Conservation (phyloP, 352 stramenopile species). For the Globisporangium radiosum region DNA sequence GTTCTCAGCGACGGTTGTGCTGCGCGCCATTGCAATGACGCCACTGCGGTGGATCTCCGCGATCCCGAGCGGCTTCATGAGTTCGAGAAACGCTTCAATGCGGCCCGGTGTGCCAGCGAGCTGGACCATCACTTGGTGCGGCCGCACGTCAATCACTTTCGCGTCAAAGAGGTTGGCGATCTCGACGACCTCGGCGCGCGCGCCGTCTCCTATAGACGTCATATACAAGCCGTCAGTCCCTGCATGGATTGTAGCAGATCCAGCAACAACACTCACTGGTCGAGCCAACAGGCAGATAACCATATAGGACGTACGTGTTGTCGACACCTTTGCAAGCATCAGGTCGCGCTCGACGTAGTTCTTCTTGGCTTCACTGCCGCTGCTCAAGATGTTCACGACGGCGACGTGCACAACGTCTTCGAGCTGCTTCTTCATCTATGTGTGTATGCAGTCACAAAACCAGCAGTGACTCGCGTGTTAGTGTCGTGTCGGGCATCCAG, state of each 20-base stretch:
- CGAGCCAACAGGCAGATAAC: no score
- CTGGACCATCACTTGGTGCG: constrained; percentile 81
- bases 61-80: constrained; percentile 79
- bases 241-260: no score
- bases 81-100: constrained; percentile 77
- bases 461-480: no score
- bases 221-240: no score
- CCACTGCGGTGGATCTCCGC: constrained; percentile 80
- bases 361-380: constrained; percentile 49
- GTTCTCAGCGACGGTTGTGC: constrained; percentile 55
- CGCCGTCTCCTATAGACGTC: constrained; percentile 32
- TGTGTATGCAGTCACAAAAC: background rate
- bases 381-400: constrained; percentile 82
- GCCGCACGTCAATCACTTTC: constrained; percentile 81
- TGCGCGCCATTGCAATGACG: constrained; percentile 81
- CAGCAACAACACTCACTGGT: background rate
- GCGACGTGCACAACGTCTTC: constrained; percentile 85
- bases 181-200: constrained; percentile 72
- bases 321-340: constrained; percentile 85
- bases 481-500: no score
- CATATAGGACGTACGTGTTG: constrained; percentile 37
- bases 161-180: constrained; percentile 80
- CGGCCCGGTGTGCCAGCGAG: constrained; percentile 64
- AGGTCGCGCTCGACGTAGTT: constrained; percentile 85
- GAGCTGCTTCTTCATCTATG: constrained; percentile 85